Evolutionary conservation across 306 rosid genomes (phyloP).

Genomic region (Senna siamea): DNA sequence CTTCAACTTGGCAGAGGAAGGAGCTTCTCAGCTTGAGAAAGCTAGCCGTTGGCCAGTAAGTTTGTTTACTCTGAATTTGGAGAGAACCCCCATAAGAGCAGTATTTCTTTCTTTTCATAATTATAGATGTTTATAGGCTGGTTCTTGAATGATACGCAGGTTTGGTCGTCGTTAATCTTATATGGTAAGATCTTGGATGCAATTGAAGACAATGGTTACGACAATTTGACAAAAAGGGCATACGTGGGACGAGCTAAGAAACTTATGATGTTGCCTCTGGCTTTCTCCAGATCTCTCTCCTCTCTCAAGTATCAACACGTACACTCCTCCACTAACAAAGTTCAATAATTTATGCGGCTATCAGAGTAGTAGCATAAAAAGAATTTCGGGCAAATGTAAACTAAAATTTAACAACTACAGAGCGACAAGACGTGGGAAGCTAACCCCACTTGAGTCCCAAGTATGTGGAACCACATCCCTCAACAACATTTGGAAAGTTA

Average conservation of each 20-base stretch:
- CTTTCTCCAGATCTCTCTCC: slow-evolving; percentile 70
- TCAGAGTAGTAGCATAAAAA: neutral
- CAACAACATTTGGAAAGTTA: too few relatives aligned
- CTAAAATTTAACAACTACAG: too few relatives aligned
- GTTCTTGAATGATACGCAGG: slow-evolving; percentile 52
- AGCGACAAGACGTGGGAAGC: too few relatives aligned
- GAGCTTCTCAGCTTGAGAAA: slow-evolving; percentile 85
- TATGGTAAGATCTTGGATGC: slow-evolving; percentile 78
- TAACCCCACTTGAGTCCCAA: too few relatives aligned
- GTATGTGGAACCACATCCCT: too few relatives aligned
- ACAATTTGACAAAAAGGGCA: slow-evolving; percentile 81
- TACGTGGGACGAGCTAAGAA: slow-evolving; percentile 70
- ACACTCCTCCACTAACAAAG: slow-evolving; percentile 22
- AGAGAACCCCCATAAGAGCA: too few relatives aligned
- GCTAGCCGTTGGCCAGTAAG: slow-evolving; percentile 93
- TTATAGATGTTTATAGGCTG: neutral
- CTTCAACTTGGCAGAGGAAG: slow-evolving; percentile 74
- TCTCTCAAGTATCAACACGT: slow-evolving; percentile 28
- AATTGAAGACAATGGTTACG: slow-evolving; percentile 76
- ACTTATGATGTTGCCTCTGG: slow-evolving; percentile 65
- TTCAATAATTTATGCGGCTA: neutral
- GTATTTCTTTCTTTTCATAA: too few relatives aligned
- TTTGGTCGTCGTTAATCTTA: slow-evolving; percentile 77
- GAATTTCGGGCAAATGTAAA: too few relatives aligned
- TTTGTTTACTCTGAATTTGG: too few relatives aligned